Evolutionary conservation across 1,284 basidiomycete genomes (phyloP), one percentile per base, ranked within the genome.

Genomic region (Lentinus polychrous): DNA sequence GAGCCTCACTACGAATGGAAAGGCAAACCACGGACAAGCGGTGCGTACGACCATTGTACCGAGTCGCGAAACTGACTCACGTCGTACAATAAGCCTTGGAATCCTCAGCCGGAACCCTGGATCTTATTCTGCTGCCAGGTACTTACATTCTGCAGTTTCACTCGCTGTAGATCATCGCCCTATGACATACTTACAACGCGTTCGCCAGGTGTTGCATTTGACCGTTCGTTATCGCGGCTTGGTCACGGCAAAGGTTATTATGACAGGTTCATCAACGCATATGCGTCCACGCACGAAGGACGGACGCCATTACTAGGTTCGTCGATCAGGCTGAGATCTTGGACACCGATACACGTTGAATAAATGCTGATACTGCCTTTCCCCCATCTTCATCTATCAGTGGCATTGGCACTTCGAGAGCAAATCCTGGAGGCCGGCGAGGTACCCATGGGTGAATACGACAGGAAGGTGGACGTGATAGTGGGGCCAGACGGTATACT

Each of bases 201-300:
- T 37, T 36, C 15, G 34, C 42, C 36, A 86, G 86, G 83, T 31
- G 76, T 90, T 45, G 86, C 83, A n/a, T 90, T 89, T 57, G 86
- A 89, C 65, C 69, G 66, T 43, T 73, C 74, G n/a, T 62, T 83
- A 49, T 79, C 79, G 46, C 80, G 86, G 31, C 72, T 90, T 20
- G 87, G 86, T 5, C 84, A 88, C 57, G 86, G 86, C 34, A 89
- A 86, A 64, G 86, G 87, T 5, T 88, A 85, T 65, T 90, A 90
- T 57, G 86, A 90, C 65, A 71, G 73, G 18, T 89, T 86, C 64
- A 71, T 90, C 38, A 66, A 78, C 8, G 62, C 69, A 0, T 86
- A 86, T 53, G 60, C 68, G 22, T 57, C 67, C 12, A 59, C 34
- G 44, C 48, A 54, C 37, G 49, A 20, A 10, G 49, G 43, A 31